Evolutionary conservation across 768 basidiomycete species (phyloP), one percentile per base, ranked within the genome.

Genomic region (Auriculariales sp.): DNA sequence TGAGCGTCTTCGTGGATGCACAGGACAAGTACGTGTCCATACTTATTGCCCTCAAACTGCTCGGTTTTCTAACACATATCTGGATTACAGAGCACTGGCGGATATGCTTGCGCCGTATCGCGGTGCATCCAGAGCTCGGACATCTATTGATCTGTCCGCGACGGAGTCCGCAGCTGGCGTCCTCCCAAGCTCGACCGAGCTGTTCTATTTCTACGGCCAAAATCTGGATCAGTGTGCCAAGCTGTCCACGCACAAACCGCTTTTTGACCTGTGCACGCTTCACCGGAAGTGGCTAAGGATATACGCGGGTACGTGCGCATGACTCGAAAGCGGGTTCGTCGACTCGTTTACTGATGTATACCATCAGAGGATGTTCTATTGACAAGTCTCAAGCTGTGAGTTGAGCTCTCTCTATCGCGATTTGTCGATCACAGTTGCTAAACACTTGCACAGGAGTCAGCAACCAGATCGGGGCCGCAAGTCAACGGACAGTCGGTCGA

Each of bases 171-270:
- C 71, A 2, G 66, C 70, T 24, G 67, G 70, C 25, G 88, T 98
- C 1, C 73, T 98, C 6, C 86, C 90, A 0, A 92, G 89, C 0
- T 97, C 93, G 0, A 97, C 93, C 1, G 93, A 98, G 56, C 67
- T 99, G 15, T 99, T 98, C 69, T 95, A 93, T 62, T 91, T 95
- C 66, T 98, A 98, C 61, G 89, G 81, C 0, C 92, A 98, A 62
- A 92, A 83, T 49, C 67, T 99, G 30, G 95, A 98, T 48, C 88
- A 92, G 59, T 97, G 94, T 59, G 83, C 88, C 2, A 92, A 87
- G 58, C 69, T 95, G 3, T 92, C 88, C 9, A 88, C 81, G 1
- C 84, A 87, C 0, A 78, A 83, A 52, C 76, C 91, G 3, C 65
- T 99, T 53, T 84, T 79, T 61, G 90, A 94, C 56, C 62, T 99